Evolutionary conservation across 768 basidiomycete genomes (phyloP), one percentile per base, ranked within the genome.

Genomic region (Dacryopinax spathularia): DNA sequence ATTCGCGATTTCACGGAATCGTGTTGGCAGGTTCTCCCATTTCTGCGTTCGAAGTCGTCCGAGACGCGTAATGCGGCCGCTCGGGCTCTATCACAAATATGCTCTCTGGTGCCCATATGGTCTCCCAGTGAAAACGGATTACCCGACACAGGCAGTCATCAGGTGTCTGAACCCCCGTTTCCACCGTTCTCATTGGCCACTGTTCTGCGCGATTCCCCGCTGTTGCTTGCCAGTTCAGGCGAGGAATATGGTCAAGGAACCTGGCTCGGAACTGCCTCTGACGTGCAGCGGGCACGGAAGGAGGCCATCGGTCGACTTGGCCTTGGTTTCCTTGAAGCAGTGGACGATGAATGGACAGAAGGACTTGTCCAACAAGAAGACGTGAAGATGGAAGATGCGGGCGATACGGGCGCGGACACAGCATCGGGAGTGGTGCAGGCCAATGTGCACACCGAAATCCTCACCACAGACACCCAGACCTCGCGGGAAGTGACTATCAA

Each of bases 41-140:
- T 82, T 72, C 79, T 98, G 1, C 88, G 89, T 71, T 93, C 91
- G 37, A 91, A 89, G 76, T 88, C 87, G n/a, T 85, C 84, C 66
- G 96, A 99, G 65, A 92, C 95, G 1, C 84, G 96, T 43, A 83
- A 85, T 1, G 92, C 96, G 0, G 91, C 92, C 0, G 91, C 93
- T 0, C 81, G 84, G 63, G 89, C 96, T 0, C 79, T 98, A 43
- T 91, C 90, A 0, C 85, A 91, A 61, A 89, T 98, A 65, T 93
- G 89, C 67, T 79, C 85, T 5, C 80, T 88, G 16, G 85, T 93
- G 1, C 94, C 95, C 0, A 61, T 77, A 82, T 67, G 95, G 93
- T 86, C 79, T 75, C 72, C 74, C n/a, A 84, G 70, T 16, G 73
- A 75, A 41, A 68, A 70, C 59, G 67, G 72, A 13, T 37, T 67